Conservation (phyloP, 2,329 filamentous ascomycete genomes). For the Coniella vitis region DNA sequence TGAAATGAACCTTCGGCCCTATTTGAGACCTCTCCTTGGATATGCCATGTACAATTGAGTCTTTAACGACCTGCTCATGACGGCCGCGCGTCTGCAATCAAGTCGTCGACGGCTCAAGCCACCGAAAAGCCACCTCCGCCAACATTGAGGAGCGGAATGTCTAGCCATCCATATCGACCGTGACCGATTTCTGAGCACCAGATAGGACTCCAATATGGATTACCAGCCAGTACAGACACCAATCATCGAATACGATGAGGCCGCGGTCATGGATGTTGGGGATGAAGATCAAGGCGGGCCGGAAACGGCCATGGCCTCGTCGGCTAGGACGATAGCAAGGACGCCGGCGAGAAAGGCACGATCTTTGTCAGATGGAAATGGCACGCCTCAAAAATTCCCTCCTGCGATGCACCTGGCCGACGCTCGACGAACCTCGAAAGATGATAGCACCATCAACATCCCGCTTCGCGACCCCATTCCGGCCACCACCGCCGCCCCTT, state of each 20-base stretch:
- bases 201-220: slow-evolving; percentile 2
- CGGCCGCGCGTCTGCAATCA: background rate
- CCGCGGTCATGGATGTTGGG: slow-evolving; percentile 16
- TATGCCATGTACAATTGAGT: background rate
- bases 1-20: too few relatives aligned
- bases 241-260: slow-evolving; percentile 20
- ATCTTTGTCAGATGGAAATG: slow-evolving; percentile 58
- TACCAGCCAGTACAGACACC: slow-evolving; percentile 10
- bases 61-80: background rate
- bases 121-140: background rate
- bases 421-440: slow-evolving; percentile 53
- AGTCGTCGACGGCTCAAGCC: background rate
- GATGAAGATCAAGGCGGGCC: slow-evolving; percentile 10
- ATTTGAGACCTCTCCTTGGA: background rate
- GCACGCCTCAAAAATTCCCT: slow-evolving; percentile 48
- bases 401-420: slow-evolving; percentile 51
- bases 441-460: slow-evolving; percentile 52
- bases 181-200: background rate
- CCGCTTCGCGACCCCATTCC: slow-evolving; percentile 25
- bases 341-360: slow-evolving; percentile 48
- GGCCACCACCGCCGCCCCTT: slow-evolving; percentile 1
- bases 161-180: background rate
- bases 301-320: background rate
- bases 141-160: background rate
- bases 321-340: slow-evolving; percentile 12